These are phyloP conservation scores for Candida piceae DNA, from an alignment of 805 yeast genomes.

Conservation along the genomic window DNA sequence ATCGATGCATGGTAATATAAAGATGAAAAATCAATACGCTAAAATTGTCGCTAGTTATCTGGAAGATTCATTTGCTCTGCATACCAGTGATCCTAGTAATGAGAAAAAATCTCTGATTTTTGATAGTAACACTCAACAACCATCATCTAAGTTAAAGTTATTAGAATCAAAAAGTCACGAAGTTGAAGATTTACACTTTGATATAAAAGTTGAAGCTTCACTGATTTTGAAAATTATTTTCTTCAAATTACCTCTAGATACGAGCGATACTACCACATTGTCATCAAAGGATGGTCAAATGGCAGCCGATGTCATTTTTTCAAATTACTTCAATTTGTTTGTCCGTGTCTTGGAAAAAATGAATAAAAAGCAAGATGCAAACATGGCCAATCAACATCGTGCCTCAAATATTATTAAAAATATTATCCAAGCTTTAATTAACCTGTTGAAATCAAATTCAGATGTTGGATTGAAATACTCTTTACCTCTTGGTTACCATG, in stretches of 20 bases:
- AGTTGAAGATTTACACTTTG: conserved; percentile 25
- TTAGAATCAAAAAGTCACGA: conserved; percentile 21
- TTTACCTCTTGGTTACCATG: conserved; percentile 72
- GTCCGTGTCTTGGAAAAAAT: conserved; percentile 49
- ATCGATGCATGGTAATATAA: conserved; percentile 26
- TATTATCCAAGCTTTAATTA: conserved; percentile 60
- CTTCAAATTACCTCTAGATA: conserved; percentile 40
- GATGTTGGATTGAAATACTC: conserved; percentile 75
- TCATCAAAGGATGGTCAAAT: conserved; percentile 19
- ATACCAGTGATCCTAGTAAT: too few relatives aligned
- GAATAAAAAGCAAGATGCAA: conserved; percentile 19
- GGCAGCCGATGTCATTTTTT: conserved; percentile 50
- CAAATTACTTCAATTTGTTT: conserved; percentile 60
- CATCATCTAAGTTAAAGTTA: conserved; percentile 4
- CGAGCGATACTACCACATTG: conserved; percentile 33
- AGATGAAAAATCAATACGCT: conserved; percentile 29
- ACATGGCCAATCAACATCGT: conserved; percentile 41
- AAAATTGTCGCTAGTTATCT: conserved; percentile 30
- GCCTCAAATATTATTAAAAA: conserved; percentile 53
- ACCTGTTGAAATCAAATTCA: conserved; percentile 64
- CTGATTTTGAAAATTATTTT: conserved; percentile 52
- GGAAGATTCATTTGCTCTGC: conserved; percentile 29
- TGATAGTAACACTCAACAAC: too few relatives aligned
- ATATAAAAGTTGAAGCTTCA: conserved; percentile 45
- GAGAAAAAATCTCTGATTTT: too few relatives aligned